Evolutionary conservation across 176 grass and related monocot genomes (phyloP).

Genomic region (Olyra latifolia): DNA sequence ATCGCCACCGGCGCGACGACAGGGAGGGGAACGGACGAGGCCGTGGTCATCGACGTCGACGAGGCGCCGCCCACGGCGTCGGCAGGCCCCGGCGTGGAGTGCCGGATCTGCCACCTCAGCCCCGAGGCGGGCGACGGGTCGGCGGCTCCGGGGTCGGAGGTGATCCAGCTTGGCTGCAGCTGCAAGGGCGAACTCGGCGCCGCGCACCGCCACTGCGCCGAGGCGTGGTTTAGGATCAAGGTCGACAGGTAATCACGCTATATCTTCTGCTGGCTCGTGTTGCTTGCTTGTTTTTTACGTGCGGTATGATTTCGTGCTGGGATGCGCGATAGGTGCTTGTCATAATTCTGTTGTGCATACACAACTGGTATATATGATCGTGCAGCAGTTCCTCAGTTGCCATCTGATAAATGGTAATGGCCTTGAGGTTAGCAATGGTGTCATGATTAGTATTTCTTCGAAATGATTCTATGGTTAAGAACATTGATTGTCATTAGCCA

Average conservation of each 20-base stretch:
- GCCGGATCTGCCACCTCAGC: conserved; percentile 78
- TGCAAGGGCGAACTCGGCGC: conserved; percentile 71
- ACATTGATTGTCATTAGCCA: background rate
- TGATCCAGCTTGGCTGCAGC: conserved; percentile 60
- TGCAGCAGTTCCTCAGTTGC: background rate
- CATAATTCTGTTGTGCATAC: background rate
- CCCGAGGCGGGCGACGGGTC: conserved; percentile 7
- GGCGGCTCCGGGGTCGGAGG: conserved; percentile 30
- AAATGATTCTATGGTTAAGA: background rate
- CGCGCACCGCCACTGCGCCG: conserved; percentile 72
- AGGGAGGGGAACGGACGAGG: background rate
- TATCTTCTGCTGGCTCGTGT: background rate
- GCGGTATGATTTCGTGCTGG: background rate
- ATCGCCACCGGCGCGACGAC: background rate
- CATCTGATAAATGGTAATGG: background rate
- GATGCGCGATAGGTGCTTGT: background rate
- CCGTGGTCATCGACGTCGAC: conserved; percentile 9
- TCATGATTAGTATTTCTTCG: background rate
- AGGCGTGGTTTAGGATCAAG: conserved; percentile 78
- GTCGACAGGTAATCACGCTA: conserved; percentile 55
- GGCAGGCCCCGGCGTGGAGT: conserved; percentile 7
- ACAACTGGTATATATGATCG: background rate
- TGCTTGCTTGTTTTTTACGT: background rate
- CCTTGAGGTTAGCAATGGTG: background rate
- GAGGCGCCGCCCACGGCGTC: background rate